Evolutionary conservation across 2,329 filamentous ascomycete genomes (phyloP).

Genomic region (Bipolaris oryzae): DNA sequence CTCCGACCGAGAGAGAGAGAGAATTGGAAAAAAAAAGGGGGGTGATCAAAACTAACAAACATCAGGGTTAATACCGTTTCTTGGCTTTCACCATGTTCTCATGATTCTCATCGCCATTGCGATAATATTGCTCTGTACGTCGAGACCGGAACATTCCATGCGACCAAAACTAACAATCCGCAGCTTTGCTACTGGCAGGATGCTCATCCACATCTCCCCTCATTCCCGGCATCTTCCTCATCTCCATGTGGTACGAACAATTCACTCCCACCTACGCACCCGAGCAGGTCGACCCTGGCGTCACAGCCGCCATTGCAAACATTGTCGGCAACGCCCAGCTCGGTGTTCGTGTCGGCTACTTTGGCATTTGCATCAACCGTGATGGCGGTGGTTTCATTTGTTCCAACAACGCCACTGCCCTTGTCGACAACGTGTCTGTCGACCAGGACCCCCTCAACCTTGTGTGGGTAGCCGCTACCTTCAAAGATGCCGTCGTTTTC

Average conservation of each 20-base stretch:
- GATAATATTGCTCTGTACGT: slow-evolving; percentile 93
- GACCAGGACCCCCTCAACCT: slow-evolving; percentile 96
- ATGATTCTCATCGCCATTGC: slow-evolving; percentile 96
- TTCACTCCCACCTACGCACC: slow-evolving; percentile 84
- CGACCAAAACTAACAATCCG: slow-evolving; percentile 24
- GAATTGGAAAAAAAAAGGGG: slow-evolving; percentile 14
- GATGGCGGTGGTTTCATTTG: slow-evolving; percentile 92
- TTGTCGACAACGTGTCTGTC: slow-evolving; percentile 85
- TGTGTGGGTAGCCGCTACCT: slow-evolving; percentile 95
- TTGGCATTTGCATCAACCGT: slow-evolving; percentile 94
- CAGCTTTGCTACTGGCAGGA: slow-evolving; percentile 89
- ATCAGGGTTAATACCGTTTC: slow-evolving; percentile 63
- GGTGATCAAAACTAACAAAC: slow-evolving; percentile 34
- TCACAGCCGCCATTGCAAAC: slow-evolving; percentile 83
- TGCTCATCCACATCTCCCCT: slow-evolving; percentile 96
- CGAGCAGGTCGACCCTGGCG: slow-evolving; percentile 87
- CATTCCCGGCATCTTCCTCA: slow-evolving; percentile 94
- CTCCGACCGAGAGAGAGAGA: background rate
- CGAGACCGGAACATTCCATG: slow-evolving; percentile 7
- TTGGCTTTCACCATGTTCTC: slow-evolving; percentile 82
- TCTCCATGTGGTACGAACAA: slow-evolving; percentile 93
- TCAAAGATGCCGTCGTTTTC: slow-evolving; percentile 98
- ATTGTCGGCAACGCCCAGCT: slow-evolving; percentile 85
- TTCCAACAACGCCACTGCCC: slow-evolving; percentile 93
- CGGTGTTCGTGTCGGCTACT: slow-evolving; percentile 94